phyloP scores from a whole-genome alignment of 345 rosid genomes.

The Rubroshorea leprosula region DNA sequence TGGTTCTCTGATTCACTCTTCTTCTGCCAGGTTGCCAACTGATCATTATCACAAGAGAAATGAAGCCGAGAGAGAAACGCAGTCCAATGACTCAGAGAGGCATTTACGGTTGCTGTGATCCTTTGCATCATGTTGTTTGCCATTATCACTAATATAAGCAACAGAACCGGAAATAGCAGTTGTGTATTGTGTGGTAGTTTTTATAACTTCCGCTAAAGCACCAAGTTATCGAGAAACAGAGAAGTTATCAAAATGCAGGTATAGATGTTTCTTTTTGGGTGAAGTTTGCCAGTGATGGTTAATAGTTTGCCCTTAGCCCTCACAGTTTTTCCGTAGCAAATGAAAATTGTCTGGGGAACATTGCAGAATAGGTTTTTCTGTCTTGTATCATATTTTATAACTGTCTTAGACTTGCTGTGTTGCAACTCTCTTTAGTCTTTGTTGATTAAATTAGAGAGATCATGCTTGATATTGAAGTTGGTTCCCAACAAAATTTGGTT shows the following conservation, averaged over 20 bases:
- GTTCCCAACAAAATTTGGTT: no score
- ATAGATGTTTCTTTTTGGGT: slow-evolving; percentile 12
- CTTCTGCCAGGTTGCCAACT: slow-evolving; percentile 50
- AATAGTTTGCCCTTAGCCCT: slow-evolving; percentile 10
- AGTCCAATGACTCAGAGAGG: slow-evolving; percentile 41
- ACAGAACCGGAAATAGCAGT: slow-evolving; percentile 22
- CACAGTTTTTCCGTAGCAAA: slow-evolving; percentile 1
- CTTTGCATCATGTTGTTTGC: slow-evolving; percentile 6
- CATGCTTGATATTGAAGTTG: no score
- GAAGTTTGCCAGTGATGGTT: background rate
- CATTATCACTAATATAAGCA: slow-evolving; percentile 16
- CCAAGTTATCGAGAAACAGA: background rate
- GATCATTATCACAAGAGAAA: slow-evolving; percentile 45
- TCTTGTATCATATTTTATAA: no score
- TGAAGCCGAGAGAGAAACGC: slow-evolving; percentile 43
- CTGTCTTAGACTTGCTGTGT: no score
- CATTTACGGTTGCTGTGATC: slow-evolving; percentile 26
- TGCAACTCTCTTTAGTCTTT: no score
- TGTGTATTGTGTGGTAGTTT: slow-evolving; percentile 26
- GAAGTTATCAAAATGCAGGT: slow-evolving; percentile 4
- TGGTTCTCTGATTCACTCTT: background rate
- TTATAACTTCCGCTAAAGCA: background rate
- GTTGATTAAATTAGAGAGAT: no score
- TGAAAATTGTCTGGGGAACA: no score
- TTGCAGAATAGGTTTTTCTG: no score